Evolutionary conservation across 1,284 basidiomycete genomes (phyloP).

Genomic region (Moesziomyces parantarcticus): DNA sequence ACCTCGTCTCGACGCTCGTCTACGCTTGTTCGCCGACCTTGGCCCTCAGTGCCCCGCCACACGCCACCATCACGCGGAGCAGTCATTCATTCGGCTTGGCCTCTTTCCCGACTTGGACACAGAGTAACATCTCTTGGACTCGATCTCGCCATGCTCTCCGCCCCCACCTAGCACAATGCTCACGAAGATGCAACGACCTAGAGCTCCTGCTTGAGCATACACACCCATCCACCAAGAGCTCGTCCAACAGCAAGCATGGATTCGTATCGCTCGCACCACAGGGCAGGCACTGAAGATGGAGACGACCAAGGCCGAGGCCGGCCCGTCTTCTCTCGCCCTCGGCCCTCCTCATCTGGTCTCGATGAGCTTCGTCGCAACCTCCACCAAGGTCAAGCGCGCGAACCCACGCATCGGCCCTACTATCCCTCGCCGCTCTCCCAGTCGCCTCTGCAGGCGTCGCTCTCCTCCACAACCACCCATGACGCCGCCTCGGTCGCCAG

Average conservation of each 20-base stretch:
- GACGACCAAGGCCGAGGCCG: neutral
- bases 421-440: constrained; percentile 44
- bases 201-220: too few species aligned
- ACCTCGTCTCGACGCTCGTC: constrained; percentile 1
- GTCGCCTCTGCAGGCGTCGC: constrained; percentile 41
- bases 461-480: constrained; percentile 39
- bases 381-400: constrained; percentile 15
- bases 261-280: neutral
- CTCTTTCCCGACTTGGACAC: neutral
- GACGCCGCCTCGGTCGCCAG: constrained; percentile 38
- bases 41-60: neutral
- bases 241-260: neutral
- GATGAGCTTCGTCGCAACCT: constrained; percentile 23
- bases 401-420: constrained; percentile 29
- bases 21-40: neutral
- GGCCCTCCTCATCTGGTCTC: neutral
- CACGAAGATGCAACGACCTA: too few species aligned
- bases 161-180: too few species aligned
- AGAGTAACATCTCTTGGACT: neutral
- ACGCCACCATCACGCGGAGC: neutral
- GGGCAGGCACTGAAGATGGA: neutral
- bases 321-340: neutral
- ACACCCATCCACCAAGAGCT: too few species aligned
- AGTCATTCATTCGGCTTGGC: neutral
- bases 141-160: neutral